Base-by-base conservation (phyloP, 164 flowering plant genomes). In the Stephania japonica region DNA sequence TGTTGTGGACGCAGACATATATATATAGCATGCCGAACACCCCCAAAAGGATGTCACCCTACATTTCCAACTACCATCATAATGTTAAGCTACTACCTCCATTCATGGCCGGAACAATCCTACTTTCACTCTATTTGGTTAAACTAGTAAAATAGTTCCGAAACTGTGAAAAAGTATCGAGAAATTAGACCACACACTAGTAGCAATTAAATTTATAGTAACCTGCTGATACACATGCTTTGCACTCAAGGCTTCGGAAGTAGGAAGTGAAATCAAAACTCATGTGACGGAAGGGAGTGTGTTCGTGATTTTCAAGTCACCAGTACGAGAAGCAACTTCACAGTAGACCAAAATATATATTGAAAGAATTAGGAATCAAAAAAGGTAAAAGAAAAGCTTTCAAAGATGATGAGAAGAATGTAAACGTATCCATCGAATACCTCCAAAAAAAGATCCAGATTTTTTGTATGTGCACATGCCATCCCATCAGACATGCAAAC, bases 401-500 rank as follows among this genome's bases (percentile, higher is more conserved):
- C 23, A 59, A 7, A 59, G 64, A 19, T 18, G 64, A 2, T 19
- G 64, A 59, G 21, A 59, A 59, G 64, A 59, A 7, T 10, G 21
- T 59, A 19, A 59, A 24, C 25, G 7, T 59, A 19, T 21, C 7
- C 25, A 0, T 59, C 9, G 64, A 59, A 19, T 59, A 6, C 25
- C 64, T 59, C 64, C 64, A 21, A 26, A 73, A 73, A 50, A 50
- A n/a, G 61, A 68, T 6, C 44, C 42, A 73, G 66, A 59, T 53
- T 53, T 68, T 7, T 62, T 65, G 44, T n/a, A 70, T 61, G 6
- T 73, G 70, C 53, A 43, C 67, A n/a, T 32, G 47, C 27, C 56
- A 27, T 42, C 21, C 12, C 41, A 67, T 73, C 71, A n/a, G 50
- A 73, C 66, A 49, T 13, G 76, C 68, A 53, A 71, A 73, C 43